Evolutionary conservation across 345 rosid genomes (phyloP), one percentile per base, ranked within the genome.

Genomic region (Combretum micranthum): DNA sequence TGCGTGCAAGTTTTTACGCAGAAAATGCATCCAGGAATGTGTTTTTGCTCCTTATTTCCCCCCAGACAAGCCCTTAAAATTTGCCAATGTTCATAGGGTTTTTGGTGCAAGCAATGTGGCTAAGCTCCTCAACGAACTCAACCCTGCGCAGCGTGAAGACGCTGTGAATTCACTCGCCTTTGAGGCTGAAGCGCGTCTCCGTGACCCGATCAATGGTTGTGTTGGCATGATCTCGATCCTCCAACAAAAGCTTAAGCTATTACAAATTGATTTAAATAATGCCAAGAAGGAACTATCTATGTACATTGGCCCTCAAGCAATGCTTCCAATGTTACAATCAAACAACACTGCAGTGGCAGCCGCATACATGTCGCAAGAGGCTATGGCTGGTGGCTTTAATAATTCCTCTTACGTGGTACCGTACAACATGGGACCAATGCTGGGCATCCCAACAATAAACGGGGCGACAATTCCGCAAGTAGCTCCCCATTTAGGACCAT

Each of bases 31-130:
- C 64, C 67, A 74, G 15, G 69, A 68, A 17, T 78, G 83, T 60
- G 66, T 75, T 11, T 78, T 78, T 49, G 80, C 80, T 46, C 83
- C 83, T 0, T 78, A 78, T 56, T 78, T 78, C 62, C 80, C 79
- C 15, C 75, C 83, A 12, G 83, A 78, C 45, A 77, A 78, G 61
- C 77, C 83, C 7, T 75, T 71, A 45, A 78, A 78, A 42, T 78
- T 74, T 18, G 75, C 74, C n/a, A 74, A 74, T 57, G 83, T 78
- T 19, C 83, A 78, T 69, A 78, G 72, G 53, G 71, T 78, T 13
- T 78, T 78, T 26, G 83, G 83, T 11, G 83, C 83, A 18, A 78
- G 83, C 69, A 78, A 78, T 16, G 83, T 75, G 39, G 65, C 73
- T 49, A 78, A 78, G 60, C 77, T 78, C 39, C 69, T 78, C 32